Evolutionary conservation across 495 filamentous ascomycete genomes (phyloP).

Genomic region (Podospora pseudoanserina): DNA sequence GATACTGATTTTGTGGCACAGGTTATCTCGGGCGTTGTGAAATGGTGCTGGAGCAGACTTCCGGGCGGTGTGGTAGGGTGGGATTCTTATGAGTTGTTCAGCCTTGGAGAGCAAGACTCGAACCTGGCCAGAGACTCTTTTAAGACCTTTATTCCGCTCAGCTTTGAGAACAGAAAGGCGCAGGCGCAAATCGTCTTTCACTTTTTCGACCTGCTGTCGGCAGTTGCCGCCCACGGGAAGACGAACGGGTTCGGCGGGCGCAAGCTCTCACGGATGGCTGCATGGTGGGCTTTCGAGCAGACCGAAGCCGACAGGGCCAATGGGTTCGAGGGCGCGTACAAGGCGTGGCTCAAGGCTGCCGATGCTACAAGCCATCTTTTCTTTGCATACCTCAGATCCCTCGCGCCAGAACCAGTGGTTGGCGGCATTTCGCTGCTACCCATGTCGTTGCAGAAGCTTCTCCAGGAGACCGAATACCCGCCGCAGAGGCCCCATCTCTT

Average conservation of each 20-base stretch:
- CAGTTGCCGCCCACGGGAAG: slow-evolving; percentile 76
- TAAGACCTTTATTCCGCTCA: slow-evolving; percentile 91
- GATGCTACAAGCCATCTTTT: slow-evolving; percentile 96
- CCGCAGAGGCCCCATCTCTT: slow-evolving; percentile 74
- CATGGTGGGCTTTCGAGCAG: slow-evolving; percentile 99
- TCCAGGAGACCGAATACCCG: slow-evolving; percentile 93
- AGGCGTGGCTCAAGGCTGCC: slow-evolving; percentile 77
- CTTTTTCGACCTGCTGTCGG: slow-evolving; percentile 92
- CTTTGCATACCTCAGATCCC: slow-evolving; percentile 91
- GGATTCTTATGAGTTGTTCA: slow-evolving; percentile 96
- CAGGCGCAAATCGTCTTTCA: slow-evolving; percentile 88
- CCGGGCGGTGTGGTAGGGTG: slow-evolving; percentile 91
- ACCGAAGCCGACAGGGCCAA: slow-evolving; percentile 72
- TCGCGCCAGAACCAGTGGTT: slow-evolving; percentile 71
- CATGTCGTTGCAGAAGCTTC: slow-evolving; percentile 81
- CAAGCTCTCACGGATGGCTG: slow-evolving; percentile 90
- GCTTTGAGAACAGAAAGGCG: slow-evolving; percentile 75
- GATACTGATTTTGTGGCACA: slow-evolving; percentile 36
- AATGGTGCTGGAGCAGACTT: slow-evolving; percentile 98
- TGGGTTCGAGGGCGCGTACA: slow-evolving; percentile 96
- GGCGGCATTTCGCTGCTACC: slow-evolving; percentile 80
- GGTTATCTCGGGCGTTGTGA: slow-evolving; percentile 90
- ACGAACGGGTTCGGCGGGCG: slow-evolving; percentile 89
- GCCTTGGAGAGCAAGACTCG: slow-evolving; percentile 91
- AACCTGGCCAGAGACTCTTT: slow-evolving; percentile 90